These are phyloP conservation scores for Chlamydomonas sp. DNA, from an alignment of 139 green algal species.

Conservation along the genomic window DNA sequence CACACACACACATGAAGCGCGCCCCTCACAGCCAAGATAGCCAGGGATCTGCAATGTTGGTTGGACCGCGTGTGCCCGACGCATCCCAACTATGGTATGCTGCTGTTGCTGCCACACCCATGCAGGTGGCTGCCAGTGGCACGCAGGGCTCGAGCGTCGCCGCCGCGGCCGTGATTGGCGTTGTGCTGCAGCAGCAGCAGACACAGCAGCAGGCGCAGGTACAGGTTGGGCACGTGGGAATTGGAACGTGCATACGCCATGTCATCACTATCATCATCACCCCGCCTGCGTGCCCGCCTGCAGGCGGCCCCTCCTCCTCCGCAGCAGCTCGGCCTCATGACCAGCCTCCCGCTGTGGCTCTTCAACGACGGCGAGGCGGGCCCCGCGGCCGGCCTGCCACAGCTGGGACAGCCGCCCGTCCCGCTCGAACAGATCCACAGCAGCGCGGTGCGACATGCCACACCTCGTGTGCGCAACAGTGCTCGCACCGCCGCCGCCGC, in stretches of 20 bases:
- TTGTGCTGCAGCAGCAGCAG: background rate
- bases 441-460: no score
- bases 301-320: background rate
- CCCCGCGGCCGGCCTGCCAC: background rate
- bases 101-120: no score
- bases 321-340: constrained; percentile 18
- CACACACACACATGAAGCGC: no score
- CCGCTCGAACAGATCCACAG: background rate
- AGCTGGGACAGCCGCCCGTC: background rate
- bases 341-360: constrained; percentile 57
- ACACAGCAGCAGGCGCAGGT: background rate
- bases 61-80: no score
- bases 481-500: background rate
- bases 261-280: background rate
- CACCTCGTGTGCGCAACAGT: no score
- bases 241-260: background rate
- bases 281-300: background rate
- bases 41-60: no score
- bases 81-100: no score
- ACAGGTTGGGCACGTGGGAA: background rate
- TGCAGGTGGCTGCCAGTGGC: no score
- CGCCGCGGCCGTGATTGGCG: background rate
- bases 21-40: no score
- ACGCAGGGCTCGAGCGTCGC: no score
- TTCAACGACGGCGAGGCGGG: constrained; percentile 51